Percentiles rank a stretch among this genome's conserved stretches.
Evolutionary conservation across 805 yeast species (phyloP).

Genomic region (Brettanomyces custersianus): DNA sequence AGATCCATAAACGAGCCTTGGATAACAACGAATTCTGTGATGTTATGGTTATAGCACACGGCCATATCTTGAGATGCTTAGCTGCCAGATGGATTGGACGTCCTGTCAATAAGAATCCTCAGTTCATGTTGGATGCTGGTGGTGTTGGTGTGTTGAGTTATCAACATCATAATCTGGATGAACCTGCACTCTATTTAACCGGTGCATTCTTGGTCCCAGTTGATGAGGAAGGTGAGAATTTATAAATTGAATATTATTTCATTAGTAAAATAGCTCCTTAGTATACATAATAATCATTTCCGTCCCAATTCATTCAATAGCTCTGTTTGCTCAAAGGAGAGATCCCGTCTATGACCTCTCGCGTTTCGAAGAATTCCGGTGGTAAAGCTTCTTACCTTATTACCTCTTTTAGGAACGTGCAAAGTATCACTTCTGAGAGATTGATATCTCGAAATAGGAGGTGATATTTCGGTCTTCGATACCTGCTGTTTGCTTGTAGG

Average conservation of each 20-base stretch:
- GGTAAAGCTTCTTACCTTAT: constrained; percentile 11
- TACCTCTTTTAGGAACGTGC: not conserved
- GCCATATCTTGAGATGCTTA: constrained; percentile 84
- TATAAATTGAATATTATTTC: constrained; percentile 8
- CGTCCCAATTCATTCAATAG: constrained; percentile 33
- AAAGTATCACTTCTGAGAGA: constrained; percentile 3
- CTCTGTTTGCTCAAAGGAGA: constrained; percentile 47
- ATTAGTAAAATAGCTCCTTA: not conserved
- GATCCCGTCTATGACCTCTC: constrained; percentile 21
- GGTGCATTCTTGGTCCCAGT: constrained; percentile 76
- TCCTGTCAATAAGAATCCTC: constrained; percentile 57
- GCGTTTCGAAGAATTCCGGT: constrained; percentile 5
- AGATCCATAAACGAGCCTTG: constrained; percentile 47
- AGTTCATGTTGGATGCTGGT: constrained; percentile 85
- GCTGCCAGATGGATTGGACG: constrained; percentile 80
- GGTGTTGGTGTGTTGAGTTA: constrained; percentile 90
- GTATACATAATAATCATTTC: too few species aligned
- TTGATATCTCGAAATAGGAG: constrained; percentile 6
- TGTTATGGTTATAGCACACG: constrained; percentile 82
- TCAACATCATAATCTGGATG: constrained; percentile 74
- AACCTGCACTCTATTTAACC: constrained; percentile 79
- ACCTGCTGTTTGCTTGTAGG: not conserved
- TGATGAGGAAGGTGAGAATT: constrained; percentile 38
- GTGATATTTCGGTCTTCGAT: not conserved
- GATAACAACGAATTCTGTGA: constrained; percentile 51